Evolutionary conservation across 2,329 filamentous ascomycete species (phyloP).

Genomic region (Cytospora paraplurivora): DNA sequence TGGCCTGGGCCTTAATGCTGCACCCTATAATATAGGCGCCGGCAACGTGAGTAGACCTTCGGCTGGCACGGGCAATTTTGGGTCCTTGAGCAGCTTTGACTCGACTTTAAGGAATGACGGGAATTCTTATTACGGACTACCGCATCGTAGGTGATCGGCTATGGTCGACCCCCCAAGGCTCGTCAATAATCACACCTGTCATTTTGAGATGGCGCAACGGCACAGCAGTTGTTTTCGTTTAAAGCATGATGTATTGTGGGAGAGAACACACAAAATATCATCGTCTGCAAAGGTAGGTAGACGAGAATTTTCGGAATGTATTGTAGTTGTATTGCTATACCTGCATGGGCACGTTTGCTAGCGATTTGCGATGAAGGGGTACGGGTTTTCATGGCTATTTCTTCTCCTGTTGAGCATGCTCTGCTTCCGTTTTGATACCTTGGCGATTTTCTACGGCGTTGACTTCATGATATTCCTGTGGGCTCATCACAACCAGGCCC

Average conservation of each 20-base stretch:
- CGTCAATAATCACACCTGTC: background rate
- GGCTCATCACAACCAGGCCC: background rate
- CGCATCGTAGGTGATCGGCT: constrained; percentile 32
- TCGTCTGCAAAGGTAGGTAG: too few species aligned
- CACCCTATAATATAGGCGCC: constrained; percentile 34
- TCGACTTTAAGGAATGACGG: constrained; percentile 29
- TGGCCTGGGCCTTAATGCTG: constrained; percentile 32
- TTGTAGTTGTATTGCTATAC: constrained; percentile 16
- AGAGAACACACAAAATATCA: too few species aligned
- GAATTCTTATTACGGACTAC: constrained; percentile 30
- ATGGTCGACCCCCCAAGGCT: background rate
- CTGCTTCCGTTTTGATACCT: constrained; percentile 13
- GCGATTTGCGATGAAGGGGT: constrained; percentile 8
- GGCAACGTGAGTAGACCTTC: constrained; percentile 34
- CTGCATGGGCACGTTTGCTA: constrained; percentile 7
- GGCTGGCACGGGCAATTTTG: constrained; percentile 32
- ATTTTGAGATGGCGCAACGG: background rate
- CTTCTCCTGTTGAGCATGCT: constrained; percentile 5
- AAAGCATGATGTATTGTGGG: background rate
- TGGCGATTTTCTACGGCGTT: constrained; percentile 8
- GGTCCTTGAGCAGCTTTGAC: constrained; percentile 35
- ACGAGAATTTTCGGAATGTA: background rate
- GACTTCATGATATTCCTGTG: constrained; percentile 1
- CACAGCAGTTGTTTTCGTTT: background rate
- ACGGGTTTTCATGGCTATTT: background rate